phyloP scores from a whole-genome alignment of 2,329 filamentous ascomycete genomes.

The Fusarium sp. region DNA sequence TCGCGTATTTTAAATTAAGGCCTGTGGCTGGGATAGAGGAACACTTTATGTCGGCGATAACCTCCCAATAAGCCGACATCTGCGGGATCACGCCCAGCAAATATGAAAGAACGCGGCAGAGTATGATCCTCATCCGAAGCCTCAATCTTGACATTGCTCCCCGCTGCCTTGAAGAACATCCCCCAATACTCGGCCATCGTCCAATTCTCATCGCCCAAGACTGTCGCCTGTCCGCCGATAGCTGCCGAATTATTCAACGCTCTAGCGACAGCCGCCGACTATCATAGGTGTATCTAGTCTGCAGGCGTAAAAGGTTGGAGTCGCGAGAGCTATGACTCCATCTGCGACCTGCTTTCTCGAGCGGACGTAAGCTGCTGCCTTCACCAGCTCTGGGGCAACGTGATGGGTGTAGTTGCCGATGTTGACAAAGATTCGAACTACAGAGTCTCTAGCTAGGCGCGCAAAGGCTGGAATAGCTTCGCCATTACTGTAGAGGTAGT shows the following conservation, averaged over 20 bases:
- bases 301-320: neutral
- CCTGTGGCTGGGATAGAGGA: neutral
- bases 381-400: neutral
- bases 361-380: neutral
- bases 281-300: neutral
- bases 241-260: neutral
- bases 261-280: neutral
- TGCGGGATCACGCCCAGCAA: neutral
- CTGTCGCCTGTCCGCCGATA: neutral
- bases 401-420: neutral
- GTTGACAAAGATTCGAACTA: neutral
- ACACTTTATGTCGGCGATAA: neutral
- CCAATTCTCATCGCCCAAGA: neutral
- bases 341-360: neutral
- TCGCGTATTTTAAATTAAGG: neutral
- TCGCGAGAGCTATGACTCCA: neutral
- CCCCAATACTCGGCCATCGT: neutral
- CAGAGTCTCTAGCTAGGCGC: neutral
- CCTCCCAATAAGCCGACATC: neutral
- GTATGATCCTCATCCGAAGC: neutral
- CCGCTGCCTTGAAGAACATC: neutral
- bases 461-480: neutral
- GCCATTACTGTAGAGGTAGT: neutral
- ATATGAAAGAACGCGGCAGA: neutral
- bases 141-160: neutral